These are phyloP conservation scores for Piper betle DNA, from an alignment of 164 flowering plant species.

Conservation along the genomic window DNA sequence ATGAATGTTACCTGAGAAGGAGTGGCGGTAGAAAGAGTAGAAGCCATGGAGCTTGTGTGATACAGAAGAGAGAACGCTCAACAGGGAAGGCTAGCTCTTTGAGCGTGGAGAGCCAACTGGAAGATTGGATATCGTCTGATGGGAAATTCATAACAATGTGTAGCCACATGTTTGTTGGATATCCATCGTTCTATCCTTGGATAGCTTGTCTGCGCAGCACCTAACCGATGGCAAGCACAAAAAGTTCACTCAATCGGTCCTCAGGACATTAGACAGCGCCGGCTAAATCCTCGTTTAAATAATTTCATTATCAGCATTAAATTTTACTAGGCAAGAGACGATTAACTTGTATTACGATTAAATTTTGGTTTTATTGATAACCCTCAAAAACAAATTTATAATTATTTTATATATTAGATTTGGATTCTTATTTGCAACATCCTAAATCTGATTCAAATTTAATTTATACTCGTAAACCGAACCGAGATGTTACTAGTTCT, in stretches of 20 bases:
- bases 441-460: too few relatives aligned
- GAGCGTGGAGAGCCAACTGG: neutral
- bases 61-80: neutral
- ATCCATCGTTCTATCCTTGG: slow-evolving; percentile 1
- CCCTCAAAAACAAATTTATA: too few relatives aligned
- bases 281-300: neutral
- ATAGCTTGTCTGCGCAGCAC: neutral
- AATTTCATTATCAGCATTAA: neutral
- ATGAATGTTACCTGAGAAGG: slow-evolving; percentile 27
- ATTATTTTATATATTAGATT: too few relatives aligned
- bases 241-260: neutral
- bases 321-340: neutral
- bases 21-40: slow-evolving; percentile 29
- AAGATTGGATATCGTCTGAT: slow-evolving; percentile 19
- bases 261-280: neutral
- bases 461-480: too few relatives aligned
- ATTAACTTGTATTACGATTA: too few relatives aligned
- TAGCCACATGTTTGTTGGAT: slow-evolving; percentile 21
- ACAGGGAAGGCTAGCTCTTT: neutral
- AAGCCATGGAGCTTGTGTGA: slow-evolving; percentile 22
- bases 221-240: neutral
- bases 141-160: slow-evolving; percentile 7
- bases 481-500: too few relatives aligned
- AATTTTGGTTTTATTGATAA: too few relatives aligned
- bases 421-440: too few relatives aligned